Evolutionary conservation across 176 grass and related monocot genomes (phyloP).

Genomic region (Areca catechu): DNA sequence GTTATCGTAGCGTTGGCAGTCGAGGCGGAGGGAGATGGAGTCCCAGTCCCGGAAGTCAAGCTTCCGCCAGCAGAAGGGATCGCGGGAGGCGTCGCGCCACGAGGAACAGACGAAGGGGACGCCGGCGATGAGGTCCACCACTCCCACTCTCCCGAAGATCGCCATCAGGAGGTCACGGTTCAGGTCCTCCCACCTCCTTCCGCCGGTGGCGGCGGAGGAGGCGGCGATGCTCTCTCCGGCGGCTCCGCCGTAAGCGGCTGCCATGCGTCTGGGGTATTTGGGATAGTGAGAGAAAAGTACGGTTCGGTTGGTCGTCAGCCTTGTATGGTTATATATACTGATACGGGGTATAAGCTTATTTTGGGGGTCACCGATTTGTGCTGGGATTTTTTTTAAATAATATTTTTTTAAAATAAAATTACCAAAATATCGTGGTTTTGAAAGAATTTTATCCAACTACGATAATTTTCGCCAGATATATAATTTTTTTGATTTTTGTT

Average conservation of each 20-base stretch:
- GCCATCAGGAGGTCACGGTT: slow-evolving; percentile 38
- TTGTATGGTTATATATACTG: no score
- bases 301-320: no score
- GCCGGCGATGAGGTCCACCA: slow-evolving; percentile 28
- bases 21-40: slow-evolving; percentile 17
- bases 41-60: slow-evolving; percentile 48
- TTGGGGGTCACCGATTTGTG: no score
- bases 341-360: no score
- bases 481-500: no score
- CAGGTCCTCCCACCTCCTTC: slow-evolving; percentile 38
- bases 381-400: no score
- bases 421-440: no score
- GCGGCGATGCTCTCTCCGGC: neutral
- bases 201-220: neutral
- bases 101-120: slow-evolving; percentile 31
- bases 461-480: no score
- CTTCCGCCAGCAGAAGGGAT: slow-evolving; percentile 38
- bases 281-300: no score
- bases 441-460: no score
- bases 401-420: no score
- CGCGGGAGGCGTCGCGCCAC: slow-evolving; percentile 34
- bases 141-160: slow-evolving; percentile 40
- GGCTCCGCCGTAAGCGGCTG: slow-evolving; percentile 18
- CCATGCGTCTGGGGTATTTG: no score
- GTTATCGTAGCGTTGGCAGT: neutral